Conservation (phyloP, 2,329 filamentous ascomycete genomes). For the Sporothrix phasma region DNA sequence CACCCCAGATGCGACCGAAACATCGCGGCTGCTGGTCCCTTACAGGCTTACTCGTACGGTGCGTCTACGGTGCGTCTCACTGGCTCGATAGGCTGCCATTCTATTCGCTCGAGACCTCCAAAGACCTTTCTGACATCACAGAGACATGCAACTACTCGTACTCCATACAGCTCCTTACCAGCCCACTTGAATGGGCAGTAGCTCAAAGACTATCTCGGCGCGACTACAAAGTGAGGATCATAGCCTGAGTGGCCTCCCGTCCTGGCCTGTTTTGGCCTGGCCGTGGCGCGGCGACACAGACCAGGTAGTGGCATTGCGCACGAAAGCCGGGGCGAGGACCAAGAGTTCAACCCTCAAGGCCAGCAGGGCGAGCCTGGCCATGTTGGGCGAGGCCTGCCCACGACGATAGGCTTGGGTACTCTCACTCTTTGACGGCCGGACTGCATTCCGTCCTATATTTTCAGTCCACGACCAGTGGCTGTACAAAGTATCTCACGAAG, state of each 20-base stretch:
- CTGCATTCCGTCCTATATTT: not conserved
- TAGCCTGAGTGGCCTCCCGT: not conserved
- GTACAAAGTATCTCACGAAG: not conserved
- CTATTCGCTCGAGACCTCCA: not conserved
- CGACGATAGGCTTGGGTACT: not conserved
- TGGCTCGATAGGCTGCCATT: not conserved
- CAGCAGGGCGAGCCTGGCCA: not conserved
- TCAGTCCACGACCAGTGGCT: not conserved
- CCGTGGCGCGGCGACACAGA: not conserved
- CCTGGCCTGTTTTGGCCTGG: not conserved
- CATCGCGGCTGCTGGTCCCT: not conserved
- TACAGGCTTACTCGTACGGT: not conserved
- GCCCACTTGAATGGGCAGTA: not conserved
- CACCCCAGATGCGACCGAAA: not conserved
- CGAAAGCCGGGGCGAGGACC: not conserved
- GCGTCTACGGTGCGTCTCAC: not conserved
- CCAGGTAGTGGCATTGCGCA: constrained; percentile 1
- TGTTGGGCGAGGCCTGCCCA: not conserved
- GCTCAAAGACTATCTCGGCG: not conserved
- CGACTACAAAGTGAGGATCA: not conserved
- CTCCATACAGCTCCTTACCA: not conserved
- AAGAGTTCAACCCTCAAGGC: not conserved
- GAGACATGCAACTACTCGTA: not conserved
- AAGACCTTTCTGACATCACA: not conserved
- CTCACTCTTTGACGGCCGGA: no score